Evolutionary conservation across 2,329 filamentous ascomycete species (phyloP).

Genomic region (Aspergillus aculeatinus): DNA sequence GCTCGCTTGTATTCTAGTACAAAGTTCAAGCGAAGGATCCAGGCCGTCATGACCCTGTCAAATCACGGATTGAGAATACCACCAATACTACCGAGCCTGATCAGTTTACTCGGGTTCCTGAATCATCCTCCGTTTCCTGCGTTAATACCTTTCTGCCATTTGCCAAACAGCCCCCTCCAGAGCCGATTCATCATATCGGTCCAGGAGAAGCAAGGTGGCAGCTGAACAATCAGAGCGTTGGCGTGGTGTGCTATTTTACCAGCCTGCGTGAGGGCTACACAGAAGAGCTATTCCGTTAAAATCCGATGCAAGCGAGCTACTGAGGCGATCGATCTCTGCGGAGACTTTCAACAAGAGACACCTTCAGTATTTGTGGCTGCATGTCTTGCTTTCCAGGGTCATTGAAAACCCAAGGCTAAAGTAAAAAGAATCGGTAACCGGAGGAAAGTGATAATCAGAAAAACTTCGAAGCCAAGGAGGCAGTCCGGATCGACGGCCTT

Average conservation of each 20-base stretch:
- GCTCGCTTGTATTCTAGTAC: neutral
- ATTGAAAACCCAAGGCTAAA: neutral
- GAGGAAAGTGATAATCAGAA: neutral
- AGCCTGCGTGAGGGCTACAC: neutral
- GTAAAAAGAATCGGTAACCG: neutral
- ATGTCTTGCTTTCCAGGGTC: neutral
- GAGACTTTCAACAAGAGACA: neutral
- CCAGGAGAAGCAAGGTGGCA: neutral
- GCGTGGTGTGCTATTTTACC: neutral
- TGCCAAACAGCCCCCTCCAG: neutral
- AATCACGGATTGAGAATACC: neutral
- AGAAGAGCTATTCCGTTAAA: neutral
- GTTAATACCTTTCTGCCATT: neutral
- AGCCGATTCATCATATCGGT: neutral
- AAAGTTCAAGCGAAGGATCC: neutral
- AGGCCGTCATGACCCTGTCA: neutral
- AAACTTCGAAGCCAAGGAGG: neutral
- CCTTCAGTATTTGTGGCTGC: neutral
- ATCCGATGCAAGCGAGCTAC: neutral
- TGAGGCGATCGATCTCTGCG: neutral
- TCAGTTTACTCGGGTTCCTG: neutral
- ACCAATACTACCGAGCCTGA: slow-evolving; percentile 3
- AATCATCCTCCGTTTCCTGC: neutral
- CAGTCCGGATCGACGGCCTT: neutral
- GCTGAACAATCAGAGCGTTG: neutral